phyloP scores from a whole-genome alignment of 2,329 filamentous ascomycete genomes.

The Juglanconis sp. region DNA sequence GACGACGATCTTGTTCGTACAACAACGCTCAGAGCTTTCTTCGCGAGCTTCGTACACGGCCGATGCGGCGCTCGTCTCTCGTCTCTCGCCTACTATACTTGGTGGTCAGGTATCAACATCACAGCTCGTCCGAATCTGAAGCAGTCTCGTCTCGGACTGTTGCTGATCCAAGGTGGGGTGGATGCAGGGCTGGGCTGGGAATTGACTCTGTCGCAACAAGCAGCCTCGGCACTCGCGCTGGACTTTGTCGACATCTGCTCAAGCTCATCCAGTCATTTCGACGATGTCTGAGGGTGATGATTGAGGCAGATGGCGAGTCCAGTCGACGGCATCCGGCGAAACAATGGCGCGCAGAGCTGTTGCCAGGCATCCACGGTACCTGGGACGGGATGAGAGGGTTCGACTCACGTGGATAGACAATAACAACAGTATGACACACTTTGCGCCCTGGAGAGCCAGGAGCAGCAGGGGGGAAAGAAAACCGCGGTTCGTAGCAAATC shows the following conservation, averaged over 20 bases:
- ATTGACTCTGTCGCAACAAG: not conserved
- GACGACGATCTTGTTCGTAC: not conserved
- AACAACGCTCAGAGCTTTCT: conserved; percentile 17
- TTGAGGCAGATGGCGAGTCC: not conserved
- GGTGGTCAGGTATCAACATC: conserved; percentile 19
- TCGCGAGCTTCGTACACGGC: conserved; percentile 37
- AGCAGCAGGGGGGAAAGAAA: conserved; percentile 34
- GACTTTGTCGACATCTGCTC: not conserved
- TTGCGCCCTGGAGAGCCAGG: conserved; percentile 46
- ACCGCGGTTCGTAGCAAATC: conserved; percentile 6
- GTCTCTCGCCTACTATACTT: conserved; percentile 37
- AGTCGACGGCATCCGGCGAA: not conserved
- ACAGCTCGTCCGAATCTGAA: conserved; percentile 4
- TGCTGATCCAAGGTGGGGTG: conserved; percentile 16
- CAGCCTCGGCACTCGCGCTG: not conserved
- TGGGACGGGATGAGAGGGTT: conserved; percentile 1
- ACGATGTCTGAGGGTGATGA: not conserved
- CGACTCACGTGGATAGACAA: conserved; percentile 31
- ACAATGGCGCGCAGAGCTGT: not conserved
- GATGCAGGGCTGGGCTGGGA: conserved; percentile 4
- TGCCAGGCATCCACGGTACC: not conserved
- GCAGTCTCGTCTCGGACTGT: conserved; percentile 7
- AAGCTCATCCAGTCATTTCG: not conserved
- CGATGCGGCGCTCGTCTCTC: conserved; percentile 30
- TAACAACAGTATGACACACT: conserved; percentile 37